A percentile compares a stretch with the other conserved stretches of the same genome.
These are phyloP conservation scores for Rhytidiadelphus loreus DNA, from an alignment of 225 moss, liverwort and hornwort species.

Conservation along the genomic window DNA sequence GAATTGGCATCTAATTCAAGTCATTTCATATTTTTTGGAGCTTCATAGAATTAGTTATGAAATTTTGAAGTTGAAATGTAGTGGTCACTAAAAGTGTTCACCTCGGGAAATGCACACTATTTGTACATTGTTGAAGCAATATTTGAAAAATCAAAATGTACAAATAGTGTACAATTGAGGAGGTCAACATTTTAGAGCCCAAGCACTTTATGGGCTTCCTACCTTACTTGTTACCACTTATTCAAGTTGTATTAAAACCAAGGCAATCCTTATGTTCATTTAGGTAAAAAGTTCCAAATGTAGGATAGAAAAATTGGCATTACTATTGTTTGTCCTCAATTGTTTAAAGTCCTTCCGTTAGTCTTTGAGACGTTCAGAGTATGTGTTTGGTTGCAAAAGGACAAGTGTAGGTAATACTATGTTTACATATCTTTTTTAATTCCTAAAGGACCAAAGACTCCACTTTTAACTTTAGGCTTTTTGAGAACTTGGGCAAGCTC, in stretches of 20 bases:
- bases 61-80: background rate
- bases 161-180: too few species aligned
- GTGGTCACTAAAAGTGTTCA: background rate
- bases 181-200: too few species aligned
- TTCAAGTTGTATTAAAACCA: too few species aligned
- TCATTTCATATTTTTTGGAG: background rate
- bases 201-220: too few species aligned
- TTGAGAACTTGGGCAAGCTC: too few species aligned
- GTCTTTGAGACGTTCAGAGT: background rate
- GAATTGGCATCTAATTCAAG: background rate
- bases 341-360: background rate
- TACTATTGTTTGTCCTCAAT: background rate
- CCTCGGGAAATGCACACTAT: background rate
- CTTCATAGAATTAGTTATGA: background rate
- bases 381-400: background rate
- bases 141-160: background rate
- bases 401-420: too few species aligned
- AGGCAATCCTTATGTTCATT: too few species aligned
- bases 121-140: background rate
- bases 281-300: background rate
- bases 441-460: too few species aligned
- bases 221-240: too few species aligned
- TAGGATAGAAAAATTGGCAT: background rate
- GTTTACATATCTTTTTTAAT: too few species aligned
- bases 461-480: too few species aligned